Evolutionary conservation across 371 early-diverging fungal species (phyloP), one percentile per base, ranked within the genome.

Genomic region (Pancytospora philotis): DNA sequence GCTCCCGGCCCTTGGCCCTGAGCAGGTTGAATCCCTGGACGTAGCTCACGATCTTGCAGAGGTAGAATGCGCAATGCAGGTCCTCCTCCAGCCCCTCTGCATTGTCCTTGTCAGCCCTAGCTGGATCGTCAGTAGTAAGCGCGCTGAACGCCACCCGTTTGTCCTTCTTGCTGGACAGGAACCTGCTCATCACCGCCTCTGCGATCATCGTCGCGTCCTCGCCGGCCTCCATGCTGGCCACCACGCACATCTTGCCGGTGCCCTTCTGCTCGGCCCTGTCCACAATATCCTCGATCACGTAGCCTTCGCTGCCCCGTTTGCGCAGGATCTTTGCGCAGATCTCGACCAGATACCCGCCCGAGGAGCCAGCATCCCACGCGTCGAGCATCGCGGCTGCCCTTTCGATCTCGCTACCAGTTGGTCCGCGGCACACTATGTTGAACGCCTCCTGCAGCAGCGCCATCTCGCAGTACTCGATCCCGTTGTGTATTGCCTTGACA

Each of bases 401-500:
- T 81, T 93, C 89, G 67, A 88, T 89, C 76, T 88, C 83, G 16
- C 55, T 19, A 19, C 55, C 8, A 8, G 36, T 19, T 16, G 16
- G 45, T 16, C 16, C 16, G 10, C 10, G 10, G 16, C 34, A 27
- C 16, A 55, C 27, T 10, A 55, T 55, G 10, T 55, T 25, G 8
- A 60, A 34, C 13, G 89, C 88, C 84, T 97, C 96, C 74, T 88
- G 86, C 70, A 95, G 89, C 83, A 97, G 85, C 82, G 92, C 93
- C 97, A 97, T 95, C 80, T 93, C 94, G 68, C 93, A 95, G 81
- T 97, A 97, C 82, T 97, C 96, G 75, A 97, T 97, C 78, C 95
- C 95, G 84, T 95, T 97, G 86, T 95, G 96, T 51, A 97, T 95
- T 92, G 94, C 95, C 86, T 97, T 95, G 78, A 97, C 95, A 81